A percentile compares a stretch with the other conserved stretches of the same genome.
Conservation (phyloP, 2,329 filamentous ascomycete species). For the Ascochyta fabae region DNA sequence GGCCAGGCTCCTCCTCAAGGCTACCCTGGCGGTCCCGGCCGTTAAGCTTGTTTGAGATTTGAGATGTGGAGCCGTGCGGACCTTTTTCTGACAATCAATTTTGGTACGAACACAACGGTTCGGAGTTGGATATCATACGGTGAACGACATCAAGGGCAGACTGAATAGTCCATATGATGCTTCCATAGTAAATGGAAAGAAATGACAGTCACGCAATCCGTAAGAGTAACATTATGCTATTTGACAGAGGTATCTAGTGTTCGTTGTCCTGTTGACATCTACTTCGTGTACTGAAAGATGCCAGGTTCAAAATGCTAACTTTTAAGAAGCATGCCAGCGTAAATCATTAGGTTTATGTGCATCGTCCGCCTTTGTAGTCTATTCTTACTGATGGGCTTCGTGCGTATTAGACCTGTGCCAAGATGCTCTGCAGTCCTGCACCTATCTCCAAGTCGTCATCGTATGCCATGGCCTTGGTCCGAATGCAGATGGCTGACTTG, state of each 20-base stretch:
- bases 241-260: too few species aligned
- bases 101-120: not conserved
- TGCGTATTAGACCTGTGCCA: constrained; percentile 35
- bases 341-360: constrained; percentile 1
- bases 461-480: constrained; percentile 1
- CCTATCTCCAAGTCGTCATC: constrained; percentile 11
- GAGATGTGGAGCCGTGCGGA: not conserved
- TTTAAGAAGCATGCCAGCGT: constrained; percentile 5
- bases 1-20: constrained; percentile 25
- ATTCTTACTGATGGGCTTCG: not conserved
- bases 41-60: not conserved
- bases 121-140: not conserved
- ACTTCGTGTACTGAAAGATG: constrained; percentile 3
- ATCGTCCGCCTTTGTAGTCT: not conserved
- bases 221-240: not conserved
- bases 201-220: not conserved
- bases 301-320: not conserved
- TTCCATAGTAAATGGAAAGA: not conserved
- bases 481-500: constrained; percentile 6
- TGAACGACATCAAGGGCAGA: not conserved
- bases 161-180: not conserved
- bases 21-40: constrained; percentile 16
- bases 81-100: too few species aligned
- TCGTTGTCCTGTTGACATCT: not conserved
- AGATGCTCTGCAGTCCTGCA: constrained; percentile 28